Base-by-base conservation (phyloP, 2,329 filamentous ascomycete species). In the Bimuria novae-zelandiae region DNA sequence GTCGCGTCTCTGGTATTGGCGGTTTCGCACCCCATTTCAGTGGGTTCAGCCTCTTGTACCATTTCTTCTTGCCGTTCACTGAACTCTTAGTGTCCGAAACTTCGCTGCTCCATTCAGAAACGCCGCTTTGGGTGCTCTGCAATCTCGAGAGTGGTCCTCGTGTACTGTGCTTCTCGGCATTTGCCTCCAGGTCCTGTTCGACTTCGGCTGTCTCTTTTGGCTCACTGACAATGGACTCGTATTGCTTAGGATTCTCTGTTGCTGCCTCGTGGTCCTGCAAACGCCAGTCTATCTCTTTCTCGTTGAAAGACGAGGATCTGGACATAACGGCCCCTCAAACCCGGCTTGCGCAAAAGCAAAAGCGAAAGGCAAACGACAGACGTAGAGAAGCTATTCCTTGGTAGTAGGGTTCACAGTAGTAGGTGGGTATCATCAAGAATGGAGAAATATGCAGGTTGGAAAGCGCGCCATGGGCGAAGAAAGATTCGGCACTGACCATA, bases 1-100 rank as follows among this genome's bases (percentile, higher is more conserved):
- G 66, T 25, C 83, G 75, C 61, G 81, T 75, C 22, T 80, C 70
- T 1, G 84, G 84, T 2, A 86, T 71, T 2, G 83, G 81, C n/a
- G 84, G 84, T 33, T 75, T 75, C 16, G 71, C 69, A 39, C 79
- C 79, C 55, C 75, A 73, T 68, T 78, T 80, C 46, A 81, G 62
- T 1, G 79, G 76, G 53, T 81, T 80, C 11, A 77, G 51, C 36
- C 60, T 83, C 65, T 83, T 83, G 69, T 85, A 82, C 85, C 88
- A 90, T 68, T 83, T 80, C 67, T 80, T 75, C 46, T 71, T 64
- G 39, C 41, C 57, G 40, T 53, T 56, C 45, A 60, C 50, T 3
- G 64, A 62, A 49, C 57, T 67, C 43, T 62, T 70, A 7, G 63
- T 58, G 21, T 65, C 63, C 4, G 66, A 64, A 25, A 67, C 60